These are phyloP conservation scores for Podospora anserina DNA, from an alignment of 495 filamentous ascomycete genomes.

Conservation along the genomic window DNA sequence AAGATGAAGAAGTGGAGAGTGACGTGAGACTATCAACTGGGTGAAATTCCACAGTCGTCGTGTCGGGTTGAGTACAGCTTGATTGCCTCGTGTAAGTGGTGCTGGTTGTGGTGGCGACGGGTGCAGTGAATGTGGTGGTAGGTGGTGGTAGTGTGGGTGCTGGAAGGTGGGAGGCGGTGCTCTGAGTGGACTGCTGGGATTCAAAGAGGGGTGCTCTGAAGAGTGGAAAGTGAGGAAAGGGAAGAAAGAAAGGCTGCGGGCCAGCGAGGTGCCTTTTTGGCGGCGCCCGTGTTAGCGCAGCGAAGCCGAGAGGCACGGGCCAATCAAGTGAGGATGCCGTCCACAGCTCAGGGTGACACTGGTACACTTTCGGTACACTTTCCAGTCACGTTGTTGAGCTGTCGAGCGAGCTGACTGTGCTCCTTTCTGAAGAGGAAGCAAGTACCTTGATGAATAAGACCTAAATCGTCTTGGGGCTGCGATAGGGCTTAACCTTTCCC, in stretches of 20 bases:
- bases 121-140: not conserved
- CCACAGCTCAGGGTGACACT: conserved; percentile 14
- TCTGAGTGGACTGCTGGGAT: conserved; percentile 11
- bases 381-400: not conserved
- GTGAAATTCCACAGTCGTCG: not conserved
- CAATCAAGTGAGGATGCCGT: conserved; percentile 14
- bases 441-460: not conserved
- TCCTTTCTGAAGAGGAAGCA: not conserved
- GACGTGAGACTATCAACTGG: not conserved
- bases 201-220: conserved; percentile 14
- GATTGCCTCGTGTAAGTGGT: conserved; percentile 5
- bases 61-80: not conserved
- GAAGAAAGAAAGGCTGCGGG: conserved; percentile 9
- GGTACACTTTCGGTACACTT: not conserved
- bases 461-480: not conserved
- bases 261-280: conserved; percentile 25
- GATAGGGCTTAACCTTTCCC: not conserved
- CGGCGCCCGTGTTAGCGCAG: conserved; percentile 17
- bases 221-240: conserved; percentile 21
- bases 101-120: not conserved
- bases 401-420: not conserved
- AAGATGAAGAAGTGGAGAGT: not conserved
- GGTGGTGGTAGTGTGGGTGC: not conserved
- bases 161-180: not conserved
- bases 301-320: conserved; percentile 9